Percentiles rank a stretch among this genome's conserved stretches.
Evolutionary conservation across 2,329 filamentous ascomycete species (phyloP).

Genomic region (Aspergillus quadrilineatus): DNA sequence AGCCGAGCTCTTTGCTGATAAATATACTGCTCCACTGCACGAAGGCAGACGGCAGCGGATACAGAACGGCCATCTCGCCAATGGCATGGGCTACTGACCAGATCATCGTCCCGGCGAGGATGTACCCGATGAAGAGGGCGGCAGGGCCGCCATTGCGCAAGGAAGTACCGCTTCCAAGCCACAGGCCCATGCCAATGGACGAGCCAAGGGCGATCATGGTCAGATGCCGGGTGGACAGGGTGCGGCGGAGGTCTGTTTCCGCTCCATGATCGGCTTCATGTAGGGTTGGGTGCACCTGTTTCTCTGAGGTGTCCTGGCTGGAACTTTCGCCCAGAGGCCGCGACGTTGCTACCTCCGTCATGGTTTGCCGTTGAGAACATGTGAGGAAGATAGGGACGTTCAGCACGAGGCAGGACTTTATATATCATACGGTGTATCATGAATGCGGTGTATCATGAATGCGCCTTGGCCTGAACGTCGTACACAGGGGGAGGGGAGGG

Average conservation of each 20-base stretch:
- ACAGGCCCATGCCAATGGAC: constrained; percentile 49
- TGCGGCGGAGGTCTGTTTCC: constrained; percentile 37
- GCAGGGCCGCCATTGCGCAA: constrained; percentile 45
- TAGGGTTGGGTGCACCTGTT: not conserved
- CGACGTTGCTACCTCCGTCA: too few relatives aligned
- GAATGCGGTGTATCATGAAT: not conserved
- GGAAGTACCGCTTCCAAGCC: constrained; percentile 47
- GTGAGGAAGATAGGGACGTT: too few relatives aligned
- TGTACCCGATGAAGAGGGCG: constrained; percentile 46
- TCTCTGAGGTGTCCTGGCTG: not conserved
- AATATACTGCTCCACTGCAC: constrained; percentile 49
- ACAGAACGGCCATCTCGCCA: constrained; percentile 49
- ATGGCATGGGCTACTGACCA: constrained; percentile 48
- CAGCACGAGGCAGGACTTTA: not conserved
- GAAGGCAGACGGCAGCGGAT: constrained; percentile 48
- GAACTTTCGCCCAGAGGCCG: not conserved
- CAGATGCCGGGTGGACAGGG: constrained; percentile 40
- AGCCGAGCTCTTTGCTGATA: constrained; percentile 44
- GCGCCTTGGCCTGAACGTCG: not conserved
- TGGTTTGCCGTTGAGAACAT: not conserved
- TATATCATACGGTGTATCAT: not conserved
- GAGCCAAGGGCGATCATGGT: constrained; percentile 41
- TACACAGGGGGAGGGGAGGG: not conserved
- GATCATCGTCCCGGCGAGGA: constrained; percentile 37
- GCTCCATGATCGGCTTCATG: constrained; percentile 18